Conservation (phyloP, 495 filamentous ascomycete genomes). For the Haplographium delicatum region DNA sequence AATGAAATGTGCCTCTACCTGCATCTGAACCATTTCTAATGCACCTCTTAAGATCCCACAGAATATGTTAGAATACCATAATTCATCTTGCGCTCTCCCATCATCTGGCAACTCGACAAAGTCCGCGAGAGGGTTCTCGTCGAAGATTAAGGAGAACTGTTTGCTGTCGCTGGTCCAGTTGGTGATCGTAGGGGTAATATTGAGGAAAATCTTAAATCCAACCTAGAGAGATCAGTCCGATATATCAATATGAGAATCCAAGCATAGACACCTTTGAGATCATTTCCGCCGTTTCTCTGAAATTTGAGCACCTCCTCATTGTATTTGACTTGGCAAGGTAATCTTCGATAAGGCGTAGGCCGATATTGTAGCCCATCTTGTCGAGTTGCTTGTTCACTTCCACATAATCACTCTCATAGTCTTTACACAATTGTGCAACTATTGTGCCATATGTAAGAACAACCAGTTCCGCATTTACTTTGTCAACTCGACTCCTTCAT, state of each 20-base stretch:
- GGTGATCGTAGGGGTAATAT: slow-evolving; percentile 89
- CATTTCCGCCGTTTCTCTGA: slow-evolving; percentile 93
- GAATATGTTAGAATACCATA: slow-evolving; percentile 97
- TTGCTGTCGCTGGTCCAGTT: slow-evolving; percentile 96
- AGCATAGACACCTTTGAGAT: slow-evolving; percentile 70
- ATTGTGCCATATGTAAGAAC: slow-evolving; percentile 98
- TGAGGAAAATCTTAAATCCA: slow-evolving; percentile 98
- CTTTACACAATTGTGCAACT: slow-evolving; percentile 91
- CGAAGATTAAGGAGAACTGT: slow-evolving; percentile 91
- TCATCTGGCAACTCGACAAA: slow-evolving; percentile 98
- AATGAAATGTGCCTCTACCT: slow-evolving; percentile 95
- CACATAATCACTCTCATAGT: slow-evolving; percentile 86
- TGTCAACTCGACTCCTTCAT: slow-evolving; percentile 58
- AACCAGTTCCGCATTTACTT: slow-evolving; percentile 86
- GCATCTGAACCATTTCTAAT: slow-evolving; percentile 99
- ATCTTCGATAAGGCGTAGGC: slow-evolving; percentile 92
- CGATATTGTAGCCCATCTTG: slow-evolving; percentile 99
- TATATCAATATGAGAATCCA: not conserved
- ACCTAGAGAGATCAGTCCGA: slow-evolving; percentile 49
- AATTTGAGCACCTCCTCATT: slow-evolving; percentile 79
- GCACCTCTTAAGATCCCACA: slow-evolving; percentile 89
- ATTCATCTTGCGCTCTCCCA: slow-evolving; percentile 88
- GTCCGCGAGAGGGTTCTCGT: slow-evolving; percentile 94
- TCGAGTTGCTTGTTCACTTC: slow-evolving; percentile 97
- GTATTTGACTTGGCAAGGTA: slow-evolving; percentile 92